Evolutionary conservation across 768 basidiomycete genomes (phyloP).

Genomic region (Leucocoprinus birnbaumii): DNA sequence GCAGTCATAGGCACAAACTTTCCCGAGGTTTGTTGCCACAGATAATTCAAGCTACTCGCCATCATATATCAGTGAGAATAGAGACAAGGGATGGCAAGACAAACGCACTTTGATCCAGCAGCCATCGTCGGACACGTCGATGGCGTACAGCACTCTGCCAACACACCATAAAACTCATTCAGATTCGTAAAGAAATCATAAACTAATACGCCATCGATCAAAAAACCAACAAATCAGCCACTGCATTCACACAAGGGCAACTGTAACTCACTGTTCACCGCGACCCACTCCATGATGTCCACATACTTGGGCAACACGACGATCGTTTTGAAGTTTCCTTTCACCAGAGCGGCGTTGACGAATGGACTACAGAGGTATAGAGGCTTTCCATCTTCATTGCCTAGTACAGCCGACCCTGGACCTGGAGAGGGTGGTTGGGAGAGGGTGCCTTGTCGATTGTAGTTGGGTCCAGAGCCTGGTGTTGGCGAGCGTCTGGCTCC

Average conservation of each 20-base stretch:
- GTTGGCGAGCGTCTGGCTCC: slow-evolving; percentile 72
- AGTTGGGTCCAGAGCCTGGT: slow-evolving; percentile 49
- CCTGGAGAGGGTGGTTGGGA: slow-evolving; percentile 40
- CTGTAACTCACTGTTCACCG: slow-evolving; percentile 75
- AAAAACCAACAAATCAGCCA: no score
- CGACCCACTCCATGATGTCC: slow-evolving; percentile 97
- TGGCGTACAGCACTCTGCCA: slow-evolving; percentile 91
- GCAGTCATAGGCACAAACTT: slow-evolving; percentile 91
- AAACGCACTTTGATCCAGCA: slow-evolving; percentile 75
- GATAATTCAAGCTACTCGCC: slow-evolving; percentile 80
- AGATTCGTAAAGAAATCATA: slow-evolving; percentile 98
- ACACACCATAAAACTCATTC: slow-evolving; percentile 94
- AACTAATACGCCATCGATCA: slow-evolving; percentile 43
- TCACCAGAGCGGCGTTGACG: slow-evolving; percentile 92
- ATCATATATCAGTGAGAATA: background rate
- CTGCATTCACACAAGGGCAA: background rate
- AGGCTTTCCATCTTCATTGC: slow-evolving; percentile 43
- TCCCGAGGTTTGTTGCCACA: slow-evolving; percentile 90
- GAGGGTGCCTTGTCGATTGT: slow-evolving; percentile 21
- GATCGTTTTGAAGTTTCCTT: slow-evolving; percentile 98
- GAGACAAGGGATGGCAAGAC: background rate
- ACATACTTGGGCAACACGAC: slow-evolving; percentile 95
- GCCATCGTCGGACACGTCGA: slow-evolving; percentile 91
- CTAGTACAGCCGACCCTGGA: slow-evolving; percentile 11
- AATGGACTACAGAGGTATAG: slow-evolving; percentile 94